A percentile compares a stretch with the other conserved stretches of the same genome.
These are phyloP conservation scores for Chenopodium quinoa DNA, from an alignment of 148 eudicot genomes.

Conservation along the genomic window DNA sequence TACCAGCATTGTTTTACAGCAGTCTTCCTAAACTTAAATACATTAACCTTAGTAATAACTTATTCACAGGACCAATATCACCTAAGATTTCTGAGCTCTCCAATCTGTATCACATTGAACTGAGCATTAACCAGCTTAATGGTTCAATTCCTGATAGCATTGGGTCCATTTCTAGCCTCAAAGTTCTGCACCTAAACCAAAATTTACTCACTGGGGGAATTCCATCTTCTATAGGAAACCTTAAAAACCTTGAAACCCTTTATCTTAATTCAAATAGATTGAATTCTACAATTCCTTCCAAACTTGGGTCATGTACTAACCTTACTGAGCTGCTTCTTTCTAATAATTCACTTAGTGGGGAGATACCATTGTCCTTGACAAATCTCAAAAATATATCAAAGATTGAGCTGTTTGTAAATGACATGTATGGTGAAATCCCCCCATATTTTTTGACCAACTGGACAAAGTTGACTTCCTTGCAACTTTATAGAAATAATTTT, in stretches of 20 bases:
- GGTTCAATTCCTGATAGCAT: slow-evolving; percentile 30
- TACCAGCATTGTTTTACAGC: slow-evolving; percentile 33
- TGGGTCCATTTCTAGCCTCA: slow-evolving; percentile 22
- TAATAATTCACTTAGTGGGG: slow-evolving; percentile 28
- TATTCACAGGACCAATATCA: slow-evolving; percentile 15
- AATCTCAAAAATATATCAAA: slow-evolving; percentile 20
- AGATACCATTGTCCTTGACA: slow-evolving; percentile 33
- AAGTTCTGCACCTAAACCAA: not conserved
- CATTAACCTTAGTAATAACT: slow-evolving; percentile 22
- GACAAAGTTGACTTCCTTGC: slow-evolving; percentile 34
- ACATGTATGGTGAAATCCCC: slow-evolving; percentile 28
- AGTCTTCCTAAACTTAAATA: slow-evolving; percentile 21
- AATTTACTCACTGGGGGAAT: slow-evolving; percentile 2
- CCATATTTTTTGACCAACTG: slow-evolving; percentile 33
- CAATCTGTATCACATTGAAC: not conserved
- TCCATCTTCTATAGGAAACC: slow-evolving; percentile 25
- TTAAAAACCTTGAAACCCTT: slow-evolving; percentile 19
- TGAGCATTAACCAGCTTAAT: slow-evolving; percentile 4
- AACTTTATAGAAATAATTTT: slow-evolving; percentile 32
- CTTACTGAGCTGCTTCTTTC: slow-evolving; percentile 24
- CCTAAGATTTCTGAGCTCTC: slow-evolving; percentile 6
- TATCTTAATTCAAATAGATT: slow-evolving; percentile 20
- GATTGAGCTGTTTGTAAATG: slow-evolving; percentile 29
- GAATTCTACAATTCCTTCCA: slow-evolving; percentile 29
- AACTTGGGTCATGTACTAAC: slow-evolving; percentile 32